Conservation (phyloP, 2,329 filamentous ascomycete genomes). For the Talaromyces sp. region DNA sequence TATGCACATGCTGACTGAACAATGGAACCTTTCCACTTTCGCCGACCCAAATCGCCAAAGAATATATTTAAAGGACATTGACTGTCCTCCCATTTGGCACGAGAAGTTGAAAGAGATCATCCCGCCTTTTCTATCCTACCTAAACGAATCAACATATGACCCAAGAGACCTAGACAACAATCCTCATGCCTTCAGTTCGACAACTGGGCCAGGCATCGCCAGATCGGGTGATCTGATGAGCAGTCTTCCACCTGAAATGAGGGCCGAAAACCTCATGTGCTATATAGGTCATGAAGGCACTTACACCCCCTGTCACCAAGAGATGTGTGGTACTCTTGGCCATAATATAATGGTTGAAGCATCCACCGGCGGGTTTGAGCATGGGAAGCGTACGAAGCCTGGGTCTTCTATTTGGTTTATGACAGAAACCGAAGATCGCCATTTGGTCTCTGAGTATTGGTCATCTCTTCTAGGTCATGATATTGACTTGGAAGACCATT, state of each 20-base stretch:
- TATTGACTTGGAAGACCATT: slow-evolving; percentile 94
- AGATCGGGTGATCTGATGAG: slow-evolving; percentile 92
- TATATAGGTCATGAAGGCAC: slow-evolving; percentile 97
- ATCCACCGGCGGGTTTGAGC: slow-evolving; percentile 58
- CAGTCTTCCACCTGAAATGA: slow-evolving; percentile 77
- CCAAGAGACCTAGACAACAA: slow-evolving; percentile 50
- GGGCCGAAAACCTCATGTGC: slow-evolving; percentile 95
- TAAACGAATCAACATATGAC: slow-evolving; percentile 71
- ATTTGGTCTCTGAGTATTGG: slow-evolving; percentile 89
- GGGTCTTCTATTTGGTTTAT: slow-evolving; percentile 98
- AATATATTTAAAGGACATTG: slow-evolving; percentile 94
- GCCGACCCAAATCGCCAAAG: slow-evolving; percentile 75
- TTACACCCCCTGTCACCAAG: slow-evolving; percentile 88
- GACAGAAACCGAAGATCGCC: slow-evolving; percentile 91
- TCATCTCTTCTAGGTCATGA: slow-evolving; percentile 89
- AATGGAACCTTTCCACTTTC: slow-evolving; percentile 72
- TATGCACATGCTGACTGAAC: slow-evolving; percentile 76
- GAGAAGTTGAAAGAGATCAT: slow-evolving; percentile 72
- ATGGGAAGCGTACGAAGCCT: slow-evolving; percentile 65
- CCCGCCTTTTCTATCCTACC: slow-evolving; percentile 78
- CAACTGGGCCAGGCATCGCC: slow-evolving; percentile 55
- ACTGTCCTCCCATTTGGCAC: slow-evolving; percentile 84
- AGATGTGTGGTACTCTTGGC: slow-evolving; percentile 94
- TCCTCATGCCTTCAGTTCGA: slow-evolving; percentile 38
- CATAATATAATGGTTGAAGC: slow-evolving; percentile 99